Evolutionary conservation across 176 grass and related monocot genomes (phyloP), one percentile per base, ranked within the genome.

Genomic region (Elaeis guineensis): DNA sequence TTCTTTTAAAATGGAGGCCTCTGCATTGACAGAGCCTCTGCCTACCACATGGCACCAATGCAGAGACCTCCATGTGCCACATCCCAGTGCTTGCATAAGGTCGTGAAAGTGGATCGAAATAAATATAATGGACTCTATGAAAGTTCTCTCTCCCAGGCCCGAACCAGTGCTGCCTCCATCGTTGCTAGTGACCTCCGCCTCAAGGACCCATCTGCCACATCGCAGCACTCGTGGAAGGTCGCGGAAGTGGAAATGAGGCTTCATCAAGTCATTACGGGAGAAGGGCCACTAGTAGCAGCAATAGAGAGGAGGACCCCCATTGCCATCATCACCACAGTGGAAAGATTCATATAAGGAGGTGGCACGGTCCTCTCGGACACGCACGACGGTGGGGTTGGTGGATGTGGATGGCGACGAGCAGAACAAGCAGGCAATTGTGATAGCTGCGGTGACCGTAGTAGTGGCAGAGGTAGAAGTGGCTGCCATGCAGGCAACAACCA

Each of bases 391-490:
- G 44, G 56, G 66, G n/a, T 18, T 20, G 16, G 18, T 5, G 29
- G 67, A 44, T 23, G 80, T 62, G 4, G 69, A 56, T 21, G 77
- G 65, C 30, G 78, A 88, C 51, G 84, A 91, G 69, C 81, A 88
- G 75, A 97, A 78, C 81, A 97, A 97, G 75, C 83, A 75, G 24
- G 92, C 87, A 19, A 90, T 96, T 6, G 92, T 87, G 1, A 84
- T 91, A 32, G 93, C 87, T 3, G 87, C 87, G 51, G 91, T 86
- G 1, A 87, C 91, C 5, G 91, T 86, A 19, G 86, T 78, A 2
- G 86, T 90, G 28, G 91, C 91, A 0, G 91, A 90, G 64, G 91
- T 83, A 0, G 91, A 86, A 1, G 86, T 90, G 3, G 91, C 91
- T 0, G 83, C 91, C 3, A 86, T 86, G 3, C 86, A 90, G 75